Base-by-base conservation (phyloP, 306 rosid genomes). In the Leucaena leucocephala region DNA sequence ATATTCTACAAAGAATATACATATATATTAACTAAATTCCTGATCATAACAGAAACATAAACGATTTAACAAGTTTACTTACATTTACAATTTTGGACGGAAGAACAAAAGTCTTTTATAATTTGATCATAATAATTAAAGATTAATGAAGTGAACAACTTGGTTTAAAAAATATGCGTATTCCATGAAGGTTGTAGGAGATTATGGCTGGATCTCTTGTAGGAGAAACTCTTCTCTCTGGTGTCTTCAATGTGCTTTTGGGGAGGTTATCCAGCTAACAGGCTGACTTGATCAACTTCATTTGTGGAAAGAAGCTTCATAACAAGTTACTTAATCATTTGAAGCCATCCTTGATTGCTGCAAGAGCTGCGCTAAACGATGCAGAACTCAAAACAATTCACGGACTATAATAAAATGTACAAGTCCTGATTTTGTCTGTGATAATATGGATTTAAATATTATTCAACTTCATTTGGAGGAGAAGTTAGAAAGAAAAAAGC, bases 371-470 rank as follows among this genome's bases (percentile, higher is more conserved):
- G 21, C 66, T 85, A 1, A 59, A 64, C 12, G 82, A 85, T 58
- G 88, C 88, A 0, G 84, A 82, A 54, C 50, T 55, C 27, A n/a
- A 75, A 78, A 57, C 85, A 85, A 35, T 7, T 78, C 3, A 17
- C 0, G 2, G 21, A 15, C 57, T 13, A 13, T 50, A 50, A 13
- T 50, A 3, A 50, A 50, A 50, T 50, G 21, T 16, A 50, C 15
- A 19, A 50, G 6, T 50, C 57, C n/a, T 50, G 19, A 5, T 50
- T 50, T 15, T 50, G 7, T n/a, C n/a, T n/a, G n/a, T n/a, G n/a
- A n/a, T n/a, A n/a, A n/a, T n/a, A n/a, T n/a, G n/a, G n/a, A n/a
- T 46, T 16, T 79, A 2, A 49, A 46, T 71, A 5, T 16, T 1
- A 57, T 79, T 62, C 66, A 71, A 3, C 65, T 38, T 36, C 66